phyloP scores from a whole-genome alignment of 1,139 yeast genomes.

The Taphrina communis region DNA sequence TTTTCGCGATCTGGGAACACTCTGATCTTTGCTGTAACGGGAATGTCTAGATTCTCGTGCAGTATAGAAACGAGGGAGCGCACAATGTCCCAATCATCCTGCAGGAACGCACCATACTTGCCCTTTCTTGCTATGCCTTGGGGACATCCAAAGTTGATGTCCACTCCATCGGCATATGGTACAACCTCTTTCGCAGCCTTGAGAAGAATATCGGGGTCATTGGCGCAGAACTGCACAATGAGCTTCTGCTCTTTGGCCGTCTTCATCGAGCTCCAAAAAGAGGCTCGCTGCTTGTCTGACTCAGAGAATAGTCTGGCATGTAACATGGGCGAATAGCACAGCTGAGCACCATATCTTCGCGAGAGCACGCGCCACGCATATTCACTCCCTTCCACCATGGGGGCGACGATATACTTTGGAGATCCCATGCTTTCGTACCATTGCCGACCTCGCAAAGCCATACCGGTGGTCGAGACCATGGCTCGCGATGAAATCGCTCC shows the following conservation, averaged over 20 bases:
- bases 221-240: slow-evolving; percentile 94
- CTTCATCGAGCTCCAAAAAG: slow-evolving; percentile 76
- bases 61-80: slow-evolving; percentile 70
- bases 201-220: slow-evolving; percentile 84
- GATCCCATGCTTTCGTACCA: slow-evolving; percentile 70
- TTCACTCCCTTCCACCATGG: slow-evolving; percentile 98
- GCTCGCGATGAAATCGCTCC: not conserved
- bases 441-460: slow-evolving; percentile 64
- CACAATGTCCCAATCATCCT: slow-evolving; percentile 96
- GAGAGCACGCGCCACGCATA: slow-evolving; percentile 93
- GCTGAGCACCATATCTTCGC: slow-evolving; percentile 85
- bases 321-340: slow-evolving; percentile 96
- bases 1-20: slow-evolving; percentile 85
- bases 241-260: slow-evolving; percentile 84
- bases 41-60: slow-evolving; percentile 71
- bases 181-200: slow-evolving; percentile 80
- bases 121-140: slow-evolving; percentile 97
- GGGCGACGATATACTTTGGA: slow-evolving; percentile 90
- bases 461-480: slow-evolving; percentile 44
- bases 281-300: slow-evolving; percentile 75
- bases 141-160: slow-evolving; percentile 93
- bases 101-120: slow-evolving; percentile 89
- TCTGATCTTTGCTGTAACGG: slow-evolving; percentile 95
- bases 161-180: slow-evolving; percentile 92
- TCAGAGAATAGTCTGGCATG: slow-evolving; percentile 91